Evolutionary conservation across 2,329 filamentous ascomycete genomes (phyloP).

Genomic region (Pseudogymnoascus sp.): DNA sequence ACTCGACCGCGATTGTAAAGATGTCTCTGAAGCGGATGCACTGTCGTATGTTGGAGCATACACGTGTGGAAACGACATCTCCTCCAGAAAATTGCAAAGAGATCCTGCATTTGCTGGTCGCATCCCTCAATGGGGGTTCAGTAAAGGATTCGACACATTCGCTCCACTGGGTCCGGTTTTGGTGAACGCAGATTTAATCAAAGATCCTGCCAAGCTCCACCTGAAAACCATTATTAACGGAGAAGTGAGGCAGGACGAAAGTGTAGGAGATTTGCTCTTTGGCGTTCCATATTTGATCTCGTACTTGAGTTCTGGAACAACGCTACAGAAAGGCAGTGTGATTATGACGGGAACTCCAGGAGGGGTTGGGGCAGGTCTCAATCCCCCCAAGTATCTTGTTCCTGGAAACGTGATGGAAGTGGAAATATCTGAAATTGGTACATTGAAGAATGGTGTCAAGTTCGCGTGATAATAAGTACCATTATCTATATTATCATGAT

Average conservation of each 20-base stretch:
- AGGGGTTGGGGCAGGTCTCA: constrained; percentile 40
- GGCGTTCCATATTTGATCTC: constrained; percentile 34
- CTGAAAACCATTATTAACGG: constrained; percentile 39
- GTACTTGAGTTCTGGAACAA: constrained; percentile 34
- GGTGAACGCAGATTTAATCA: constrained; percentile 24
- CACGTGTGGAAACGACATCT: constrained; percentile 38
- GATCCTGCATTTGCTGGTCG: constrained; percentile 35
- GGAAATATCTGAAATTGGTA: constrained; percentile 19
- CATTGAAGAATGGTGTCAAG: constrained; percentile 19
- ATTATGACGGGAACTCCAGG: constrained; percentile 40
- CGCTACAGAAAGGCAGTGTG: constrained; percentile 34
- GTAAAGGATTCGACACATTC: constrained; percentile 40
- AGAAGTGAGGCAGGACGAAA: constrained; percentile 41
- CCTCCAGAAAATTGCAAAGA: constrained; percentile 35
- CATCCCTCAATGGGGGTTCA: constrained; percentile 40
- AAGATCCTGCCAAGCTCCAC: constrained; percentile 35
- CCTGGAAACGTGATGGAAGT: constrained; percentile 21
- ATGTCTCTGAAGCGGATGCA: constrained; percentile 35
- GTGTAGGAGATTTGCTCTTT: constrained; percentile 42
- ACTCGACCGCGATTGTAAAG: constrained; percentile 34
- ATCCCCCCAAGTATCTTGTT: constrained; percentile 23
- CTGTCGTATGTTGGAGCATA: constrained; percentile 38
- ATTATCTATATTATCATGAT: neutral
- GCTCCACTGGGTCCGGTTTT: constrained; percentile 38
- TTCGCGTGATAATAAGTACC: constrained; percentile 15